Percentiles rank a stretch among this genome's conserved stretches.
phyloP scores from a whole-genome alignment of 345 rosid genomes.

The Eucalyptus curtisii region DNA sequence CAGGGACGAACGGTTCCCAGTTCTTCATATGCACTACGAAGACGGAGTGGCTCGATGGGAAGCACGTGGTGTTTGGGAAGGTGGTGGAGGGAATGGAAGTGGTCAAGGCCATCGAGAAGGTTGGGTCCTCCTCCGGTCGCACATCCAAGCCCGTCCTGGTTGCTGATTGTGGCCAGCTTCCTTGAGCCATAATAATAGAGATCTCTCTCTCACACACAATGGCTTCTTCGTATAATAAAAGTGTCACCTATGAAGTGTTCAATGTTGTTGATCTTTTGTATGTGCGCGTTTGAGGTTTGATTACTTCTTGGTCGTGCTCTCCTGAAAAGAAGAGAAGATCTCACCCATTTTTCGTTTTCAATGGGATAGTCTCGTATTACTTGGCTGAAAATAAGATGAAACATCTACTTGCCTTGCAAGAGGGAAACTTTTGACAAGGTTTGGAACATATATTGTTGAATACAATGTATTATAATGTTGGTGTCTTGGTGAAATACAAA shows the following conservation, averaged over 20 bases:
- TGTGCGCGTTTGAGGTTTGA: not conserved
- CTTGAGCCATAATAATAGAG: not conserved
- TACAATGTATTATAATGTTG: not conserved
- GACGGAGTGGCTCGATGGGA: conserved; percentile 1
- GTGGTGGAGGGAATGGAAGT: conserved; percentile 3
- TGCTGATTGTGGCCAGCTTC: conserved; percentile 3
- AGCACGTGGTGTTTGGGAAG: conserved; percentile 8
- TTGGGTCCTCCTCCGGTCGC: not conserved
- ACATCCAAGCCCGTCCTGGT: not conserved
- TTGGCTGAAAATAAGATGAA: not conserved
- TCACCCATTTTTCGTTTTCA: not conserved
- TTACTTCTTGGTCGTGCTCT: not conserved
- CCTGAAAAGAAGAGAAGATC: not conserved
- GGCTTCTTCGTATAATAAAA: not conserved
- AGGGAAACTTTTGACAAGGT: not conserved
- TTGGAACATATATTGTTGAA: not conserved
- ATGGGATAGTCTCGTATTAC: not conserved
- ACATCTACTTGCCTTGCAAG: not conserved
- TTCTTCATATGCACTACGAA: conserved; percentile 3
- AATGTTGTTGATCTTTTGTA: not conserved
- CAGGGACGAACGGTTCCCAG: conserved; percentile 4
- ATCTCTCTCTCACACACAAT: not conserved
- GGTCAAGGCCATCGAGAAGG: not conserved
- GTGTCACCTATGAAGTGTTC: not conserved
- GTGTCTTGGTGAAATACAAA: not conserved